phyloP scores from a whole-genome alignment of 352 stramenopile genomes.

The Phytophthora tentaculata region DNA sequence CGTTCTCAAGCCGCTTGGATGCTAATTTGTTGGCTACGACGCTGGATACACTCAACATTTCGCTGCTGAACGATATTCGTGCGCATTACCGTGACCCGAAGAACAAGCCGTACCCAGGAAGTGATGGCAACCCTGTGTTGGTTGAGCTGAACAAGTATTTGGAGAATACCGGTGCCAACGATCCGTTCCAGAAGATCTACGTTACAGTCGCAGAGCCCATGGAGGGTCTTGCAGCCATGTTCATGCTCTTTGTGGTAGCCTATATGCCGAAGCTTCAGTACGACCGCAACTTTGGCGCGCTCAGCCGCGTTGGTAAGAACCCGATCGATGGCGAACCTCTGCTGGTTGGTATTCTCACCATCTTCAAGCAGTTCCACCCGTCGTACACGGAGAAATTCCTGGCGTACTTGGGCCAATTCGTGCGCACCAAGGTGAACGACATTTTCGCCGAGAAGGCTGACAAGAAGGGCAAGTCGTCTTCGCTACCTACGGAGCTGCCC shows the following conservation, averaged over 20 bases:
- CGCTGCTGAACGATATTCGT: conserved; percentile 89
- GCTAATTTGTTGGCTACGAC: conserved; percentile 91
- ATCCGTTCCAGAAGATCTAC: conserved; percentile 95
- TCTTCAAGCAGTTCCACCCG: conserved; percentile 96
- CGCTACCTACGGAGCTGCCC: conserved; percentile 58
- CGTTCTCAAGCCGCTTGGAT: conserved; percentile 90
- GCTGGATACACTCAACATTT: conserved; percentile 91
- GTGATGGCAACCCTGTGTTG: conserved; percentile 82
- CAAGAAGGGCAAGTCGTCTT: conserved; percentile 51
- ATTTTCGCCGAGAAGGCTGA: conserved; percentile 66
- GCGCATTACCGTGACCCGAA: conserved; percentile 87
- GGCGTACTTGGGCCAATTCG: conserved; percentile 93
- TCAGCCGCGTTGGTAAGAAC: conserved; percentile 91
- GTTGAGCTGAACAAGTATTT: conserved; percentile 93
- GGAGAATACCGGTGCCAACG: conserved; percentile 91
- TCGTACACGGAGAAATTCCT: conserved; percentile 94
- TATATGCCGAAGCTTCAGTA: conserved; percentile 96
- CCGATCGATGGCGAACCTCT: conserved; percentile 93
- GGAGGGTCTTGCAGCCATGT: conserved; percentile 89
- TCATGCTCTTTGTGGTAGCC: conserved; percentile 93
- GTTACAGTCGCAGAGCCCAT: conserved; percentile 92
- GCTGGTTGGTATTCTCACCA: conserved; percentile 90
- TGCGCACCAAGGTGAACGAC: conserved; percentile 90
- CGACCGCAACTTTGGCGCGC: conserved; percentile 90
- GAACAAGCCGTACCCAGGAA: conserved; percentile 81